Evolutionary conservation across 768 basidiomycete species (phyloP).

Genomic region (Lepiota brunneoincarnata): DNA sequence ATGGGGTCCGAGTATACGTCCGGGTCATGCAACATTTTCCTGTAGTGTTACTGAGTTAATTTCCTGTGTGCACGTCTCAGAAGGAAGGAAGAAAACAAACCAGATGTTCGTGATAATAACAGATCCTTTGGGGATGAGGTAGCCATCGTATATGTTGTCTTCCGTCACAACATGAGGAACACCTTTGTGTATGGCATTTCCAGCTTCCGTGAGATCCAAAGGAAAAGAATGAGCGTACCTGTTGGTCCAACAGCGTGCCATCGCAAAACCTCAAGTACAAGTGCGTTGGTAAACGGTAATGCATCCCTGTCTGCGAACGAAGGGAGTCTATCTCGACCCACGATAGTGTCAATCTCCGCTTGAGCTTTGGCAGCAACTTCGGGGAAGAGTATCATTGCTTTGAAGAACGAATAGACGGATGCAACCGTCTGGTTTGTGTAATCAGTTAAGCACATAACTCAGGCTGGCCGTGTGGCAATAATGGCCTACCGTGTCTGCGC

Average conservation of each 20-base stretch:
- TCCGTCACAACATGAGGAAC: constrained; percentile 41
- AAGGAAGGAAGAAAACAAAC: constrained; percentile 14
- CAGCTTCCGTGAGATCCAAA: not conserved
- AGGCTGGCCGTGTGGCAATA: not conserved
- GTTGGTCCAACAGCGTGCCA: constrained; percentile 33
- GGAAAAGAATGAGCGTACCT: constrained; percentile 17
- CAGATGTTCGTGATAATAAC: constrained; percentile 33
- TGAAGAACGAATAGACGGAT: constrained; percentile 34
- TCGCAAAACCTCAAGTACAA: constrained; percentile 35
- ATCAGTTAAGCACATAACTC: not conserved
- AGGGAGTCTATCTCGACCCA: constrained; percentile 38
- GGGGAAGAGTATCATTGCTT: constrained; percentile 37
- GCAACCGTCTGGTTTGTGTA: constrained; percentile 32
- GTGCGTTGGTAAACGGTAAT: constrained; percentile 39
- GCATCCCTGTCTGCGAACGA: constrained; percentile 33
- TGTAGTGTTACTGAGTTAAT: too few relatives aligned
- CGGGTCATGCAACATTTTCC: constrained; percentile 44
- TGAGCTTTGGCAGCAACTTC: constrained; percentile 37
- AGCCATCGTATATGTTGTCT: constrained; percentile 41
- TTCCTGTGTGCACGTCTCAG: not conserved
- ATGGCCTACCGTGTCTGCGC: constrained; percentile 36
- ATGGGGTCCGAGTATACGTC: constrained; percentile 40
- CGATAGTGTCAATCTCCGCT: constrained; percentile 39
- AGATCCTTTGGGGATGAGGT: constrained; percentile 42
- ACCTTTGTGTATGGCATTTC: constrained; percentile 20